Percentiles rank a stretch among this genome's conserved stretches.
Evolutionary conservation across 192 early-diverging fungal species (phyloP).

Genomic region (Coemansia asiatica): DNA sequence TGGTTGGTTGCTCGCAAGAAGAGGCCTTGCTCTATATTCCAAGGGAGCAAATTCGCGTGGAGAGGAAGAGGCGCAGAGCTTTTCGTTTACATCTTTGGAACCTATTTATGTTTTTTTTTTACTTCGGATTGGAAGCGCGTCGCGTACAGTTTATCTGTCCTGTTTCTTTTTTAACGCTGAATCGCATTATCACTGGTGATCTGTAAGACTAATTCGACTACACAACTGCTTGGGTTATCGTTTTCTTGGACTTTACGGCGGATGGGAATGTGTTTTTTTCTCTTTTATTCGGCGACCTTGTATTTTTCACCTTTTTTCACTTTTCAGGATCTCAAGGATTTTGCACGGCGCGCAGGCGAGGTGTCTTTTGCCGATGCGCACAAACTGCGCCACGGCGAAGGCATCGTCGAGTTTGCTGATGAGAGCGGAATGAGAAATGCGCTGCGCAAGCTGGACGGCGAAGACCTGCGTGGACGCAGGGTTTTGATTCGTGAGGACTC

Average conservation of each 20-base stretch:
- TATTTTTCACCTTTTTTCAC: background rate
- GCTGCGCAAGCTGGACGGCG: slow-evolving; percentile 78
- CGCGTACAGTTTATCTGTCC: background rate
- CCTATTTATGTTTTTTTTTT: background rate
- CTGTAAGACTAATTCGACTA: no score
- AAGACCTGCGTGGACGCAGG: slow-evolving; percentile 66
- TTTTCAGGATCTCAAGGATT: slow-evolving; percentile 91
- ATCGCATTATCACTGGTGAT: no score
- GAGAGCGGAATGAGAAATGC: slow-evolving; percentile 83
- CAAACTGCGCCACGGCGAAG: slow-evolving; percentile 78
- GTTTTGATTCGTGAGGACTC: slow-evolving; percentile 62
- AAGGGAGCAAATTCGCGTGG: no score
- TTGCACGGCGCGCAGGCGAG: slow-evolving; percentile 92
- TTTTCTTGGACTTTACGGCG: background rate
- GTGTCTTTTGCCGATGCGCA: slow-evolving; percentile 91
- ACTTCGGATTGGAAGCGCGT: background rate
- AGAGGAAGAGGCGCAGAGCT: no score
- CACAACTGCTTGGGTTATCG: background rate
- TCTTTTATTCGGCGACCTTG: background rate
- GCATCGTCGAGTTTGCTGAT: slow-evolving; percentile 87
- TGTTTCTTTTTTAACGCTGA: no score
- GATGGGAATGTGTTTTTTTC: background rate
- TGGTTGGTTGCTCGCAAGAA: no score
- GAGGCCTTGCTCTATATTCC: no score
- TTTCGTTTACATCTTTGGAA: no score